Evolutionary conservation across 768 basidiomycete genomes (phyloP).

Genomic region (Russula foetens): DNA sequence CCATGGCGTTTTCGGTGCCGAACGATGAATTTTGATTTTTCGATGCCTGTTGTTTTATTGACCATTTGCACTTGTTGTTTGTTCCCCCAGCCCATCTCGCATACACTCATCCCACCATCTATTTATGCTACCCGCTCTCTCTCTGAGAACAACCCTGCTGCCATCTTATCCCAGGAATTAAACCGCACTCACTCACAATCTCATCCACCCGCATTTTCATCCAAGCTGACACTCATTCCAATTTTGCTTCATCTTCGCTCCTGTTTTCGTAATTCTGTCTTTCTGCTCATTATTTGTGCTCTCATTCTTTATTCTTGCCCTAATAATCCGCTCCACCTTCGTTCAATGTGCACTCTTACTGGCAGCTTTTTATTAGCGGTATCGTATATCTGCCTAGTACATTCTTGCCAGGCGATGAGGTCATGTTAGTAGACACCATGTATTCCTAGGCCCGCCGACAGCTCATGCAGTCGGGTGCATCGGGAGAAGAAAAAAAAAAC

Average conservation of each 20-base stretch:
- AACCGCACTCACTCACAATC: slow-evolving; percentile 9
- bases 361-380: slow-evolving; percentile 17
- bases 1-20: slow-evolving; percentile 60
- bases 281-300: slow-evolving; percentile 6
- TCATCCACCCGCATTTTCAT: slow-evolving; percentile 13
- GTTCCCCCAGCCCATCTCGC: slow-evolving; percentile 12
- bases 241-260: slow-evolving; percentile 1
- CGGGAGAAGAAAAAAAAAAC: slow-evolving; percentile 5
- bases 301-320: slow-evolving; percentile 14
- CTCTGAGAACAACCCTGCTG: slow-evolving; percentile 12
- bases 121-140: slow-evolving; percentile 15
- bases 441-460: slow-evolving; percentile 23
- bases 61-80: slow-evolving; percentile 20
- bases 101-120: slow-evolving; percentile 18
- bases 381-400: slow-evolving; percentile 19
- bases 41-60: slow-evolving; percentile 12
- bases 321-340: slow-evolving; percentile 14
- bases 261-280: slow-evolving; percentile 1
- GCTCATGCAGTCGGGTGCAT: slow-evolving; percentile 9
- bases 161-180: slow-evolving; percentile 18
- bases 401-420: slow-evolving; percentile 10
- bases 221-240: slow-evolving; percentile 12
- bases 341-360: slow-evolving; percentile 10
- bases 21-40: slow-evolving; percentile 29
- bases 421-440: slow-evolving; percentile 26